Evolutionary conservation across 306 rosid genomes (phyloP).

Genomic region (Ormosia emarginata): DNA sequence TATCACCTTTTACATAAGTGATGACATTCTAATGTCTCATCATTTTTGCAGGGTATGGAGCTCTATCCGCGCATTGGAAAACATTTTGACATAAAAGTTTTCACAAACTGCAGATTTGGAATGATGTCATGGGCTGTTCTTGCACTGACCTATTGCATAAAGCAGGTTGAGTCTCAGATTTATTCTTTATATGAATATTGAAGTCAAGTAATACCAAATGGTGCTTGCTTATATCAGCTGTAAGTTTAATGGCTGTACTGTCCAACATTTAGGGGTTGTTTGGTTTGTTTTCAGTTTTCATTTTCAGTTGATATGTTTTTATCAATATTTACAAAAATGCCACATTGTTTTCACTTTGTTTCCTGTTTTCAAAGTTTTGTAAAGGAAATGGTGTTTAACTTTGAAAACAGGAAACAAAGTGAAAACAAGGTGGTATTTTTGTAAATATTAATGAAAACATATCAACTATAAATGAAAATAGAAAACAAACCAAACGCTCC

Average conservation of each 20-base stretch:
- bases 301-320: too few relatives aligned
- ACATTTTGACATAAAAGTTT: constrained; percentile 86
- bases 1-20: constrained; percentile 1
- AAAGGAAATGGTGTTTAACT: too few relatives aligned
- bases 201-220: neutral
- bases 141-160: constrained; percentile 93
- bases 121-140: constrained; percentile 99
- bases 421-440: too few relatives aligned
- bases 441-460: too few relatives aligned
- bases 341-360: too few relatives aligned
- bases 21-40: neutral
- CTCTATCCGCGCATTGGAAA: constrained; percentile 96
- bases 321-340: too few relatives aligned
- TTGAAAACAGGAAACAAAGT: too few relatives aligned
- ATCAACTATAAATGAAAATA: too few relatives aligned
- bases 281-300: too few relatives aligned
- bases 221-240: neutral
- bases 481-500: too few relatives aligned
- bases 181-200: constrained; percentile 15
- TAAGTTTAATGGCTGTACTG: neutral
- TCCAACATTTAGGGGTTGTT: neutral
- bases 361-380: too few relatives aligned
- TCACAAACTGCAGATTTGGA: constrained; percentile 99
- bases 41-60: constrained; percentile 88
- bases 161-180: constrained; percentile 64